These are phyloP conservation scores for Paramecium pentaurelia DNA, from an alignment of 73 alveolate genomes.

Conservation along the genomic window DNA sequence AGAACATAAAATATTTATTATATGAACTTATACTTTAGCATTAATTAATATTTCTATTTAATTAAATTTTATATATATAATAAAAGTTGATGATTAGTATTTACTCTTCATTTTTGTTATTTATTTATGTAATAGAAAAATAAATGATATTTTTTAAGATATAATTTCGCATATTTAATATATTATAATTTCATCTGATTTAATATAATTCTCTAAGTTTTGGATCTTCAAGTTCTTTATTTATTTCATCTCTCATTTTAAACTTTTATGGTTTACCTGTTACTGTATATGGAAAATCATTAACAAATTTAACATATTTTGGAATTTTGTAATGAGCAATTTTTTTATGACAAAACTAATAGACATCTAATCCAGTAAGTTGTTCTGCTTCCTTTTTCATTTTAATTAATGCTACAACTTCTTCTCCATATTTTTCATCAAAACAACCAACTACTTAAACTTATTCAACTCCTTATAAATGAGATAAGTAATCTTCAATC, in stretches of 20 bases:
- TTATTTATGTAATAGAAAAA: too few species aligned
- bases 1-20: too few species aligned
- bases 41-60: too few species aligned
- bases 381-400: conserved; percentile 46
- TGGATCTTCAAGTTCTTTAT: conserved; percentile 53
- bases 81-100: too few species aligned
- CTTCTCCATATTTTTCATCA: conserved; percentile 81
- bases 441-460: conserved; percentile 80
- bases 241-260: conserved; percentile 69
- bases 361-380: conserved; percentile 43
- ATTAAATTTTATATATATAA: too few species aligned
- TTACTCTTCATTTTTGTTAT: too few species aligned
- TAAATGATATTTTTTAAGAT: too few species aligned
- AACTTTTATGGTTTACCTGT: conserved; percentile 84
- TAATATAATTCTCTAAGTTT: conserved; percentile 19
- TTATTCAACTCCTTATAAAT: conserved; percentile 69
- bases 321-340: conserved; percentile 80
- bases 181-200: neutral
- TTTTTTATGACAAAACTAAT: conserved; percentile 66
- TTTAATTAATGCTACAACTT: conserved; percentile 78
- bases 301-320: conserved; percentile 66
- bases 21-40: too few species aligned
- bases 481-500: conserved; percentile 72
- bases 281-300: conserved; percentile 75
- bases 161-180: neutral